These are phyloP conservation scores for Syzygium syzygioides DNA, from an alignment of 441 rosid genomes.

Conservation along the genomic window DNA sequence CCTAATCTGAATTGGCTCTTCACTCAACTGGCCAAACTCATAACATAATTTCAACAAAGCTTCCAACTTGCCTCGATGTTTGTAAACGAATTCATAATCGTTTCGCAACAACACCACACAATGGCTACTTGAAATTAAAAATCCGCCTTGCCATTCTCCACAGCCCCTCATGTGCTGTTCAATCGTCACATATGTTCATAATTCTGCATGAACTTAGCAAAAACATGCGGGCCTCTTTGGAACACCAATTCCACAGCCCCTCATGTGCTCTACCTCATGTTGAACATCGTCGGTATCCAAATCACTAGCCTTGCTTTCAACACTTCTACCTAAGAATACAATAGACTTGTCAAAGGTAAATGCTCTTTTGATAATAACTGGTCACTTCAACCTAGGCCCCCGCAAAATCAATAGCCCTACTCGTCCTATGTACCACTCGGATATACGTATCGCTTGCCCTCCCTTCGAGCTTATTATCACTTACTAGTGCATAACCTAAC, in stretches of 20 bases:
- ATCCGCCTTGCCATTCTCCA: background rate
- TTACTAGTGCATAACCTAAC: background rate
- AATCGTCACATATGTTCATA: background rate
- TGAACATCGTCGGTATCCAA: background rate
- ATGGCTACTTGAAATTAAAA: background rate
- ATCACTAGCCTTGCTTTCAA: background rate
- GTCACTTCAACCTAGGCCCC: background rate
- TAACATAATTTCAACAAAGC: background rate
- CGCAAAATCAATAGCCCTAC: background rate
- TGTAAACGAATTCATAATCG: background rate
- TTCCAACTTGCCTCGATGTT: background rate
- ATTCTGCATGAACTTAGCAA: background rate
- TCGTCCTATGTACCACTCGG: background rate
- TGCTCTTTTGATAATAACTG: too few relatives aligned
- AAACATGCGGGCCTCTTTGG: background rate
- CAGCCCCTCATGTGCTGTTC: background rate
- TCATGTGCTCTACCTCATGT: background rate
- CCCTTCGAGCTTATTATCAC: background rate
- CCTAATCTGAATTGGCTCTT: background rate
- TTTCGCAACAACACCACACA: background rate
- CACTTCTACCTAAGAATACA: background rate
- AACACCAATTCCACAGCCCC: background rate
- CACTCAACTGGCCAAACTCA: background rate
- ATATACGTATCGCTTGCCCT: background rate
- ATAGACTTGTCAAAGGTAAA: too few relatives aligned